Conservation (phyloP, 139 green algal genomes). For the Closterium sp. region DNA sequence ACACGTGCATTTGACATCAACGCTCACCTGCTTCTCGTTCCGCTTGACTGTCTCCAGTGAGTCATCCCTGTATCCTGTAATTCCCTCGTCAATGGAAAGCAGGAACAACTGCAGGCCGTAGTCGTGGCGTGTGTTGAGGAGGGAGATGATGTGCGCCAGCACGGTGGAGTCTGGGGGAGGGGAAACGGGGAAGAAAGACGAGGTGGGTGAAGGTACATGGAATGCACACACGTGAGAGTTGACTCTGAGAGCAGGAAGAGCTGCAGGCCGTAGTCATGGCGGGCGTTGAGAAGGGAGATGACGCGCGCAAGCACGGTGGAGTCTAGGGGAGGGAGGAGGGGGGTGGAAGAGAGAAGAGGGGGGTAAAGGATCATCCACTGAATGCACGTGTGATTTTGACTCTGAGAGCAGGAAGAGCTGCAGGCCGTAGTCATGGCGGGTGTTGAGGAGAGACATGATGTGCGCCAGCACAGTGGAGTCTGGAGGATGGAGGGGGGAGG, state of each 20-base stretch:
- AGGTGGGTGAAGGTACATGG: too few species aligned
- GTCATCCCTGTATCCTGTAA: constrained; percentile 93
- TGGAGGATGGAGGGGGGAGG: not conserved
- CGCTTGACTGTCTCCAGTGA: constrained; percentile 91
- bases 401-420: too few species aligned
- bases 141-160: constrained; percentile 88
- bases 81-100: constrained; percentile 96
- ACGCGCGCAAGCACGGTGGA: too few species aligned
- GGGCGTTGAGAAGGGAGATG: not conserved
- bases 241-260: constrained; percentile 71
- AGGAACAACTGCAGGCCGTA: constrained; percentile 95
- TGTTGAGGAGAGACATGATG: not conserved
- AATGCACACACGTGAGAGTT: too few species aligned
- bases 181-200: too few species aligned
- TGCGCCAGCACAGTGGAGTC: constrained; percentile 88
- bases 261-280: constrained; percentile 43
- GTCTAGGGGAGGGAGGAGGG: not conserved
- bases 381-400: too few species aligned
- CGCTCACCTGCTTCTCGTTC: constrained; percentile 72
- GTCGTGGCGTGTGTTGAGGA: constrained; percentile 84
- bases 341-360: too few species aligned
- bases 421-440: not conserved
- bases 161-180: constrained; percentile 84
- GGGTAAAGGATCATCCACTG: too few species aligned
- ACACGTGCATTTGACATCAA: too few species aligned